These are phyloP conservation scores for Eucalyptus melliodora DNA, from an alignment of 345 rosid genomes.

Conservation along the genomic window DNA sequence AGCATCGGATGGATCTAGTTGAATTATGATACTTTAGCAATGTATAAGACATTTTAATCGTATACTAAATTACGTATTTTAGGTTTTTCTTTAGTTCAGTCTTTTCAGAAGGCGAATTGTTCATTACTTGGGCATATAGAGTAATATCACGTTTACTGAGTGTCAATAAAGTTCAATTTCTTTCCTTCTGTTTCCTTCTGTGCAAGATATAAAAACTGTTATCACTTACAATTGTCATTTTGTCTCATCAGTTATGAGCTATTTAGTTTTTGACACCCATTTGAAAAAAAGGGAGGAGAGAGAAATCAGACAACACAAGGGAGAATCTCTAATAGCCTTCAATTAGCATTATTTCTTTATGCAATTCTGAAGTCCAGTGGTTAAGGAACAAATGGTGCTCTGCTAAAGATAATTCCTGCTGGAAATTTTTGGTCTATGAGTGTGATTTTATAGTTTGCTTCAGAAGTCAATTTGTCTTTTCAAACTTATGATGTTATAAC, in stretches of 20 bases:
- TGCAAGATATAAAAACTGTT: background rate
- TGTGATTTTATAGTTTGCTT: background rate
- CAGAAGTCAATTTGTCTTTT: background rate
- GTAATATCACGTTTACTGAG: background rate
- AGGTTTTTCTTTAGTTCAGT: background rate
- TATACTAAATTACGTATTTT: background rate
- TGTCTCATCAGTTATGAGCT: background rate
- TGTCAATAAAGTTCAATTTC: background rate
- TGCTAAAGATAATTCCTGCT: background rate
- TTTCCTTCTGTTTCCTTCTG: background rate
- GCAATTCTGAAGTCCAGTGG: background rate
- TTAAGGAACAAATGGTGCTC: background rate
- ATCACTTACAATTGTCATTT: background rate
- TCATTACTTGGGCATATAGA: background rate
- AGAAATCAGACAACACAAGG: background rate
- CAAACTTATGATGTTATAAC: background rate
- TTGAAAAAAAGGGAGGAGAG: background rate
- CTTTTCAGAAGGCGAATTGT: background rate
- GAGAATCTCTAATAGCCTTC: background rate
- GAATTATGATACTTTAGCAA: background rate
- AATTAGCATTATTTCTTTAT: background rate
- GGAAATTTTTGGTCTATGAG: background rate
- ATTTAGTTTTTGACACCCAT: background rate
- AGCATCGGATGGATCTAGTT: background rate
- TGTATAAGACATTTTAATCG: background rate